These are phyloP conservation scores for Pythium monospermum DNA, from an alignment of 352 stramenopile species.

Conservation along the genomic window DNA sequence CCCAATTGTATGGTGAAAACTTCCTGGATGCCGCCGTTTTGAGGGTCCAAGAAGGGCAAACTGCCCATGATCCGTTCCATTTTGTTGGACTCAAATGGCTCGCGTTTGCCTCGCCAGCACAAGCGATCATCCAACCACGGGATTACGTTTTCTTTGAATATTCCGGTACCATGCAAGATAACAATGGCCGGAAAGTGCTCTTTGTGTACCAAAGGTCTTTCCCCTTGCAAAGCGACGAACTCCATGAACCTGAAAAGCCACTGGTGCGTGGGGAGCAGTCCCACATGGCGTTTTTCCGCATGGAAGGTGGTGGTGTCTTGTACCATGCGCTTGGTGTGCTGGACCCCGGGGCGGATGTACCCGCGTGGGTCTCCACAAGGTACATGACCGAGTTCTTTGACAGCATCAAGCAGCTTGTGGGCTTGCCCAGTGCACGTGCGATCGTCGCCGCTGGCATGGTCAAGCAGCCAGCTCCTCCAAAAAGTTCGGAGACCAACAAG, in stretches of 20 bases:
- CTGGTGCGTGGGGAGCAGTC: conserved; percentile 10
- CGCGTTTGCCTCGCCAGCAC: conserved; percentile 17
- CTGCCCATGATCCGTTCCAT: conserved; percentile 19
- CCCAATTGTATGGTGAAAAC: conserved; percentile 22
- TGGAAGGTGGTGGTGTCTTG: conserved; percentile 18
- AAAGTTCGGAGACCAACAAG: conserved; percentile 15
- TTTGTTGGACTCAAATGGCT: conserved; percentile 28
- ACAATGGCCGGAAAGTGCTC: conserved; percentile 19
- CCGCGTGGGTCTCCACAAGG: conserved; percentile 17
- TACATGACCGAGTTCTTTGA: conserved; percentile 19
- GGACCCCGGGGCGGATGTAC: not conserved
- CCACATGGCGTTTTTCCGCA: conserved; percentile 16
- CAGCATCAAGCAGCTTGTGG: conserved; percentile 16
- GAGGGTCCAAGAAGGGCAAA: conserved; percentile 10
- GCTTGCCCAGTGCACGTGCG: conserved; percentile 13
- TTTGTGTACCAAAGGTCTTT: conserved; percentile 23
- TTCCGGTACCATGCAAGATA: conserved; percentile 21
- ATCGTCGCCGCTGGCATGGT: conserved; percentile 11
- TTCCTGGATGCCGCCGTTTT: conserved; percentile 20
- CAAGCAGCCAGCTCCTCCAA: conserved; percentile 3
- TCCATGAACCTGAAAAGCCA: conserved; percentile 19
- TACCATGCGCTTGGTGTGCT: conserved; percentile 13
- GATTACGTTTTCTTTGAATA: conserved; percentile 28
- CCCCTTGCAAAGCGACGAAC: conserved; percentile 16
- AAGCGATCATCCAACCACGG: conserved; percentile 10